Base-by-base conservation (phyloP, 495 filamentous ascomycete species). In the Podospora conica region DNA sequence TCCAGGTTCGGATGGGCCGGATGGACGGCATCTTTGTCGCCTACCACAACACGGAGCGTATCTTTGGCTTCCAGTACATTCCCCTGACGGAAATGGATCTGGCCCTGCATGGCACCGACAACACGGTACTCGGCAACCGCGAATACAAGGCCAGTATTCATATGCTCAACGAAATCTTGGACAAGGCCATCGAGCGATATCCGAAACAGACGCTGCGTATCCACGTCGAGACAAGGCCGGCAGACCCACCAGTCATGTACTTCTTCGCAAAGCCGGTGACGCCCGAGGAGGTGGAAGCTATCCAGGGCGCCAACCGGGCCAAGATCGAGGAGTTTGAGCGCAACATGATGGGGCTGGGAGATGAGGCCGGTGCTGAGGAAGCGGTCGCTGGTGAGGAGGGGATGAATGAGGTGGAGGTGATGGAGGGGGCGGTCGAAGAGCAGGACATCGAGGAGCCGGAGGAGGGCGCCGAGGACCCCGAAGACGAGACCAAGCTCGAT, bases 11-110 rank as follows among this genome's bases (percentile, higher is more conserved):
- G 23, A 92, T 98, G 83, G 95, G 95, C 27, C 87, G 96, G 22
- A 99, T 99, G 95, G 93, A 98, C 68, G 95, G 95, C 60, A 97
- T 98, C 59, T 98, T 97, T 70, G 91, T 97, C n/a, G 96, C 96
- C 12, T 98, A 87, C 75, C 95, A 99, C 78, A 99, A 99, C 71
- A 88, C 91, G 6, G 84, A 96, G 74, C 87, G 92, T 33, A 96
- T 99, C 55, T 99, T 99, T 73, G 95, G 95, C 0, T 99, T 99
- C 77, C 95, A 98, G 75, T 99, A 99, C 71, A 80, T 99, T 62
- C 86, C 86, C 63, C 75, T 97, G 15, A 70, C 82, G 1, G 96
- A 98, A 71, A 95, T 99, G 90, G 95, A 99, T 74, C 74, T 79
- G 15, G 82, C 90, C 0, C 73, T 99, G 8, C 95, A 99, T 71